Base-by-base conservation (phyloP, 2,329 filamentous ascomycete genomes). In the Mycosphaerella arachidis region DNA sequence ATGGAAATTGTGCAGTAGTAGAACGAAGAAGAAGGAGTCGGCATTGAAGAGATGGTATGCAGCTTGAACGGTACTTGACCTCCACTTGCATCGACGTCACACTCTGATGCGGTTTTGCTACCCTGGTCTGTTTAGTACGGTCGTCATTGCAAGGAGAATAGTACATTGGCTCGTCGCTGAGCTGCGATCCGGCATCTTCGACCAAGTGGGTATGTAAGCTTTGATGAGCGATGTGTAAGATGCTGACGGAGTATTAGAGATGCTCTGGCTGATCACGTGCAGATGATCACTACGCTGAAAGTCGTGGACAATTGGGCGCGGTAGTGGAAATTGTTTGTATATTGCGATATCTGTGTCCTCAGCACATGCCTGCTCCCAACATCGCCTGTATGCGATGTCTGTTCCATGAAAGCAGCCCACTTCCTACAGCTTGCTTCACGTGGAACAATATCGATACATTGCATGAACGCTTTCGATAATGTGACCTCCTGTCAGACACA, bases 401-500 rank as follows among this genome's bases (percentile, higher is more conserved):
- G 37, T 43, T 55, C 53, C 37, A 20, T 45, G 35, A 29, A 43
- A 31, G 43, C 45, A 54, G 31, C 56, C 33, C 54, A 55, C 24
- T 53, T 33, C 10, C 24, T 31, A 53, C 56, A 55, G 56, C 59
- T 60, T 53, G 31, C 37, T 53, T 61, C 27, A 12, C 29, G 35
- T 57, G 62, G 57, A 24, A 63, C 61, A 64, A 61, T 66, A 64
- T 56, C 64, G 58, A 64, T 64, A 64, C 64, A 60, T 59, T 61
- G 61, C 59, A 31, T 62, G 43, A 48, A 45, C 48, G 51, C 51
- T 56, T 40, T 20, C 50, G 50, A 4, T 1, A 18, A 30, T 31
- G 48, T 24, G 29, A 55, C 56, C 51, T 12, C 20, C 55, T 40
- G 20, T 16, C 48, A 40, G 31, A 37, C 52, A 45, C 55, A 43